These are phyloP conservation scores for Phytophthora brassicae DNA, from an alignment of 352 stramenopile species.

Conservation along the genomic window DNA sequence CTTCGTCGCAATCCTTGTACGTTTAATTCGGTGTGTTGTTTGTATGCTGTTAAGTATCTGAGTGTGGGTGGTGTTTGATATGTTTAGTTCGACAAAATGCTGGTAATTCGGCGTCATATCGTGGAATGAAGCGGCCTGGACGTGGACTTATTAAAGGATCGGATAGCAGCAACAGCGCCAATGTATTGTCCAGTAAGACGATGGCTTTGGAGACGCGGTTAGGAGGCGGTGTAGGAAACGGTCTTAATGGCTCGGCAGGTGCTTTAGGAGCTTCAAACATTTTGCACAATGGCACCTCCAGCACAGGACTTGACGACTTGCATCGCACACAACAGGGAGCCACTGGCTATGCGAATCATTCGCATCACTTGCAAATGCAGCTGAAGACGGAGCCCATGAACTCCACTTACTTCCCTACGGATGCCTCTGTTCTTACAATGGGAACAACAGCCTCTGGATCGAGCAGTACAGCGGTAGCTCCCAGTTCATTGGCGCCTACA, in stretches of 20 bases:
- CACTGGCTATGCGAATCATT: constrained; percentile 17
- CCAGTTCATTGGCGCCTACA: constrained; percentile 30
- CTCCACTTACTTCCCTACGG: constrained; percentile 67
- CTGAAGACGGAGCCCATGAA: constrained; percentile 69
- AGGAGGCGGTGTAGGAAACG: constrained; percentile 41
- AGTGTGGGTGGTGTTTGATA: constrained; percentile 1
- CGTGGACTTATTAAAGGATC: constrained; percentile 50
- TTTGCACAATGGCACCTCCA: constrained; percentile 21
- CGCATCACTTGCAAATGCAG: constrained; percentile 38
- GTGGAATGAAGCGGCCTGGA: constrained; percentile 57
- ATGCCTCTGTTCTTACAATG: constrained; percentile 65
- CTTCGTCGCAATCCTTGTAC: constrained; percentile 80
- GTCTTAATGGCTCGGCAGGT: constrained; percentile 27
- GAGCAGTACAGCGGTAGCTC: constrained; percentile 22
- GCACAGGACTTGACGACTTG: constrained; percentile 26
- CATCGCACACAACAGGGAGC: constrained; percentile 31
- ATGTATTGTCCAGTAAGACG: constrained; percentile 70
- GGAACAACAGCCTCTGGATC: constrained; percentile 26
- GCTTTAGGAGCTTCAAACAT: constrained; percentile 21
- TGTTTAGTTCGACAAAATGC: constrained; percentile 68
- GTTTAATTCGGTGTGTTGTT: constrained; percentile 24
- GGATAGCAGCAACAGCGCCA: constrained; percentile 72
- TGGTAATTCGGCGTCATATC: constrained; percentile 50
- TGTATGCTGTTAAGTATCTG: no score
- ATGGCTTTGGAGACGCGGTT: constrained; percentile 73